Percentiles rank a stretch among this genome's conserved stretches.
phyloP scores from a whole-genome alignment of 805 yeast species.

The Candida hispaniensis region DNA sequence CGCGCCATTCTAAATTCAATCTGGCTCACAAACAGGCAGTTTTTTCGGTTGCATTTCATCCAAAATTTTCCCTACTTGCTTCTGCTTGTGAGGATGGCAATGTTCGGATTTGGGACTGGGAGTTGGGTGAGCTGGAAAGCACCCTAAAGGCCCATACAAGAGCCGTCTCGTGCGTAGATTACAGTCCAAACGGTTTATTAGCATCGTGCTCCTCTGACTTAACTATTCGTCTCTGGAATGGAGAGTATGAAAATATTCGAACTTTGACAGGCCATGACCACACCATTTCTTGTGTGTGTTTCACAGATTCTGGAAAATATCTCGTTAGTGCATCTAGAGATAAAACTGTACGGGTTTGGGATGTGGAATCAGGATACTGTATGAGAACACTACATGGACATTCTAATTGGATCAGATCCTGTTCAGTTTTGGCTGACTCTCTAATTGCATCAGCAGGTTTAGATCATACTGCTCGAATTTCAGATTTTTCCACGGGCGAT shows the following conservation, averaged over 20 bases:
- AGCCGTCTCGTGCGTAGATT: slow-evolving; percentile 46
- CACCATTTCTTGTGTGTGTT: slow-evolving; percentile 55
- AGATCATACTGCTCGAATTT: slow-evolving; percentile 61
- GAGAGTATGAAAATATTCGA: slow-evolving; percentile 42
- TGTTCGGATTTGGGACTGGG: slow-evolving; percentile 63
- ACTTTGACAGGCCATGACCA: slow-evolving; percentile 82
- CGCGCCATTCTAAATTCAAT: slow-evolving; percentile 36
- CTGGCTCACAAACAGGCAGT: slow-evolving; percentile 51
- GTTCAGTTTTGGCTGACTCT: slow-evolving; percentile 33
- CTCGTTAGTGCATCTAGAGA: slow-evolving; percentile 75
- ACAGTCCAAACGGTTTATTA: slow-evolving; percentile 25
- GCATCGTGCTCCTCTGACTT: slow-evolving; percentile 43
- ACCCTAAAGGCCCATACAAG: slow-evolving; percentile 69
- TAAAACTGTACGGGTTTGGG: slow-evolving; percentile 76
- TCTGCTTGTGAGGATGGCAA: slow-evolving; percentile 66
- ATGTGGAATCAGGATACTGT: slow-evolving; percentile 54
- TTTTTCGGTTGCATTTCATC: slow-evolving; percentile 61
- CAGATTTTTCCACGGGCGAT: slow-evolving; percentile 55
- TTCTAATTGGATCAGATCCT: slow-evolving; percentile 74
- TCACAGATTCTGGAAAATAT: slow-evolving; percentile 42
- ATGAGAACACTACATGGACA: slow-evolving; percentile 61
- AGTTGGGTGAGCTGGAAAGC: slow-evolving; percentile 47
- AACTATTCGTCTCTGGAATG: slow-evolving; percentile 61
- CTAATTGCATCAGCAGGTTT: slow-evolving; percentile 64
- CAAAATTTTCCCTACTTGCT: slow-evolving; percentile 52